Conservation (phyloP, 2,329 filamentous ascomycete genomes). For the Penicillium olsonii region DNA sequence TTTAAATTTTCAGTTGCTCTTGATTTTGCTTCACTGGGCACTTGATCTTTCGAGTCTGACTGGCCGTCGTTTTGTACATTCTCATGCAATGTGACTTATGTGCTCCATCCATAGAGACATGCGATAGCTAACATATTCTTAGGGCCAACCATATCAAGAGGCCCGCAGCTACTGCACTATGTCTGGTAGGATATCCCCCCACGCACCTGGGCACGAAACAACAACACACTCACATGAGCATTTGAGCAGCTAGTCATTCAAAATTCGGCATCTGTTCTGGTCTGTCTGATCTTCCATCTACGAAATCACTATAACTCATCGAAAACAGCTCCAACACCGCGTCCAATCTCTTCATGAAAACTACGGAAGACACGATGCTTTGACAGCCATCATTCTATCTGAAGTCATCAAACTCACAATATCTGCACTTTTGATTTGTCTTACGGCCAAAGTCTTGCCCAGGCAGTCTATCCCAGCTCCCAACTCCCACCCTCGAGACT, state of each 20-base stretch:
- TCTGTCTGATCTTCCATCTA: neutral
- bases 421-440: neutral
- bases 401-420: neutral
- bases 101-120: neutral
- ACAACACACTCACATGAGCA: neutral
- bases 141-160: neutral
- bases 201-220: neutral
- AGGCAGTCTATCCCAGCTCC: neutral
- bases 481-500: neutral
- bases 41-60: neutral
- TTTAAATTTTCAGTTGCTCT: too few relatives aligned
- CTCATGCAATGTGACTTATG: neutral
- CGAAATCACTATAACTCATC: neutral
- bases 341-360: neutral
- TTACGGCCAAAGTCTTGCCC: neutral
- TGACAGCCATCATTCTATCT: neutral
- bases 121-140: neutral
- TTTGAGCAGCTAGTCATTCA: neutral
- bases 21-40: too few relatives aligned
- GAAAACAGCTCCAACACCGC: neutral
- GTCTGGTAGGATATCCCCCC: neutral
- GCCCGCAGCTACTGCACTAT: neutral
- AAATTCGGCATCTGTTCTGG: neutral
- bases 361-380: neutral
- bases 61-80: neutral